Base-by-base conservation (phyloP, 129 eudicot species). In the Flaveria ramosissima region DNA sequence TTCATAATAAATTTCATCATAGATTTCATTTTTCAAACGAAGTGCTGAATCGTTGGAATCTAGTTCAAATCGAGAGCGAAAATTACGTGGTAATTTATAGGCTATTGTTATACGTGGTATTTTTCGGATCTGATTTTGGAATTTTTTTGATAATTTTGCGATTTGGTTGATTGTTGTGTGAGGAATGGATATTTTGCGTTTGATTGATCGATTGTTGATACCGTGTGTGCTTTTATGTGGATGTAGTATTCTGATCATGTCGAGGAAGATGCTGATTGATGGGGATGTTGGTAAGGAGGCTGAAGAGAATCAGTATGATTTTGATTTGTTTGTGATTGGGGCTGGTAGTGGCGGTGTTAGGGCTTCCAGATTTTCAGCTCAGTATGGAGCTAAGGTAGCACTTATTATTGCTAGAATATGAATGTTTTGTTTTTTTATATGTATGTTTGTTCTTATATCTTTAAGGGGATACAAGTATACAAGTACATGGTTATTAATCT, bases 271-370 rank as follows among this genome's bases (percentile, higher is more conserved):
- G 97, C 84, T 90, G 51, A 87, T 84, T 75, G 97, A 93, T 50
- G 97, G 97, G 30, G 95, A 88, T 75, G 84, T 71, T 52, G 69
- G 14, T 26, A 69, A 66, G 41, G 20, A 76, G 14, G 63, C 15
- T 62, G 88, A 80, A 43, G 88, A 80, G 10, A 43, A 36, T 36
- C 87, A 87, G 21, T 93, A 83, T 79, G 98, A 93, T 75, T 93
- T 88, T 73, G 98, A 93, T 89, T 87, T 93, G 89, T 93, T 93
- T 77, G 97, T 90, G 45, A 93, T 93, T 64, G 98, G 98, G 32
- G 98, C 98, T 14, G 98, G 98, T 11, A 93, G 98, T 76, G 98
- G 98, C 15, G 98, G 98, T 21, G 87, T 81, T 42, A 88, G 98
- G 52, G 98, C 98, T 4, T 81, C 96, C 53, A 74, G 98, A 60